Percentiles rank a stretch among this genome's conserved stretches.
phyloP scores from a whole-genome alignment of 106 monocot species.

The Phalaenopsis aphrodite region DNA sequence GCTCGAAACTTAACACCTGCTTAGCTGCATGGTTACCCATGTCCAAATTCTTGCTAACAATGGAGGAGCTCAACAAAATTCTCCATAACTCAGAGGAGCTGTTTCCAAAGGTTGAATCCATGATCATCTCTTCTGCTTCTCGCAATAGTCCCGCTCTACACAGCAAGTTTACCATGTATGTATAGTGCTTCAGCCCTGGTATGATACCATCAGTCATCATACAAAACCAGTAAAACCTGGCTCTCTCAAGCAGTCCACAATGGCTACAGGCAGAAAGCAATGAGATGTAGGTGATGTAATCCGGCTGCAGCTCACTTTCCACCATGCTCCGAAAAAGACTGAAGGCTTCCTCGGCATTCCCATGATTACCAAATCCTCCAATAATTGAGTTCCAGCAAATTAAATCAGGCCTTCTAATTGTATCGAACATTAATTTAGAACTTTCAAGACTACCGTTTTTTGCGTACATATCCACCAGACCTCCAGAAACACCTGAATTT shows the following conservation, averaged over 20 bases:
- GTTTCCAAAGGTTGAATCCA: conserved; percentile 38
- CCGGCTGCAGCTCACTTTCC: conserved; percentile 36
- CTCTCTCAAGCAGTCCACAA: conserved; percentile 58
- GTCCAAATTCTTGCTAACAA: conserved; percentile 36
- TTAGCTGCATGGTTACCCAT: conserved; percentile 55
- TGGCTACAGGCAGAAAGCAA: conserved; percentile 81
- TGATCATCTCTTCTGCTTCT: conserved; percentile 68
- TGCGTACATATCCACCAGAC: conserved; percentile 86
- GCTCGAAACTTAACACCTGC: conserved; percentile 33
- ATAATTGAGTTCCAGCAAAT: conserved; percentile 93
- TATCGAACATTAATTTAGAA: conserved; percentile 38
- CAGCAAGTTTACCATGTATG: conserved; percentile 69
- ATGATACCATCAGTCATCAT: conserved; percentile 55
- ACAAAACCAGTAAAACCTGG: conserved; percentile 69
- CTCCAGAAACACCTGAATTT: conserved; percentile 54
- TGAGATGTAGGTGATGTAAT: conserved; percentile 71
- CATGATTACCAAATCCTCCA: conserved; percentile 69
- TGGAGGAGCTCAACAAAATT: conserved; percentile 65
- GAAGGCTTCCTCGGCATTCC: conserved; percentile 53
- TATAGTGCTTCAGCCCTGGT: conserved; percentile 70
- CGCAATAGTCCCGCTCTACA: conserved; percentile 52
- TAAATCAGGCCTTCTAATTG: conserved; percentile 45
- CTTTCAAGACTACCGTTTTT: conserved; percentile 60
- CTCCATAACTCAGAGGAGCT: conserved; percentile 64
- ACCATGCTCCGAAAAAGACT: conserved; percentile 53